Evolutionary conservation across 1,139 yeast species (phyloP), one percentile per base, ranked within the genome.

Genomic region (Geotrichum histeridarum): DNA sequence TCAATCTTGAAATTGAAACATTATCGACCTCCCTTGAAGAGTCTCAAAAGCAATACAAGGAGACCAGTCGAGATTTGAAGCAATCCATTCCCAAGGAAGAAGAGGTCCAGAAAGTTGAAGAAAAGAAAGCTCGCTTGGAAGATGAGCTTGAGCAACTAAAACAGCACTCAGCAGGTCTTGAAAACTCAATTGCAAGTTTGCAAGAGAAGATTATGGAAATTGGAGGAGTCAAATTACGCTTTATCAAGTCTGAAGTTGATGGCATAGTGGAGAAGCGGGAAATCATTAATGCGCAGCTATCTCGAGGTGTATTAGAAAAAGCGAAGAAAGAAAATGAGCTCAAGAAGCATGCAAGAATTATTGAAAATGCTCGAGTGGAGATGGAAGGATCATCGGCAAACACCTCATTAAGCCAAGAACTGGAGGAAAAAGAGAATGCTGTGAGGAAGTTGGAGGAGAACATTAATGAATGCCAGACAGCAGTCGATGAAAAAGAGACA

Each of bases 201-300:
- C 91, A 89, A 62, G 88, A 84, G 55, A 78, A 84, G 64, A 88
- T 94, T 39, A 82, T 91, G 87, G 85, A 86, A 57, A 86, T 90
- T 53, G 99, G 99, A 53, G 99, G 99, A 60, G 84, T 87, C 11
- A 84, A 84, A 59, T 75, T 93, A 60, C 82, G 91, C 55, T 70
- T 86, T 59, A 96, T 90, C 64, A 86, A 83, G 60, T 80, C 94
- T 1, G 86, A 83, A 63, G 96, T 93, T 9, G 93, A 84, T 63
- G 85, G 94, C 1, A 75, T 86, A 39, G 75, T 76, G 48, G 89
- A 86, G 62, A 80, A 82, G 63, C 78, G 87, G 46, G 87, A 84
- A 57, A 78, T 86, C 22, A 71, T 82, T 22, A 74, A 72, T 36
- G 82, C 81, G 43, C 83, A 81, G 61, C 75, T 82, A 12, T 77